phyloP scores from a whole-genome alignment of 1,139 yeast species.

The Pichia sp. region DNA sequence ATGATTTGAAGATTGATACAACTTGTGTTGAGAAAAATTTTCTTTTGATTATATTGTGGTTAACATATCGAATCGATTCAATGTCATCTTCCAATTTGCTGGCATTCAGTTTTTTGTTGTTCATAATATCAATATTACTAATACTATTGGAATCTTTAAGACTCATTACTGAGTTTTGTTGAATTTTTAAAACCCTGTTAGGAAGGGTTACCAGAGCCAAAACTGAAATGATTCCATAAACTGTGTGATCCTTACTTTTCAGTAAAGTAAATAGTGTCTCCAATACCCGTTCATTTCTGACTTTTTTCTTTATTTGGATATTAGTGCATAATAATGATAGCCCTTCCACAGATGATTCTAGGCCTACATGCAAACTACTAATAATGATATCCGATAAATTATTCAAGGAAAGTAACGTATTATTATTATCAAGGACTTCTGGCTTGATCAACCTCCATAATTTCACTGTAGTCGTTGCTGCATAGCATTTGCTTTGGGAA shows the following conservation, averaged over 20 bases:
- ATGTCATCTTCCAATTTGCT: constrained; percentile 25
- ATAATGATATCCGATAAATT: constrained; percentile 29
- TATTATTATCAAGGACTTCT: constrained; percentile 30
- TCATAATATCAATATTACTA: constrained; percentile 26
- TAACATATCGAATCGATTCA: constrained; percentile 21
- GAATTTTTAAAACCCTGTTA: constrained; percentile 26
- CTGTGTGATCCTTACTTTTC: constrained; percentile 11
- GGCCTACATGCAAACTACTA: constrained; percentile 20
- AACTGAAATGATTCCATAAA: constrained; percentile 40
- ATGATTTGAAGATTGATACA: constrained; percentile 8
- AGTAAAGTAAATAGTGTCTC: constrained; percentile 21
- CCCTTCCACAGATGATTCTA: constrained; percentile 35
- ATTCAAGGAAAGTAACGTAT: constrained; percentile 24
- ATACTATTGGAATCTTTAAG: constrained; percentile 37
- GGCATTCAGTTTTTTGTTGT: constrained; percentile 29
- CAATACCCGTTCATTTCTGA: constrained; percentile 37
- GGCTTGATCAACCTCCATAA: constrained; percentile 41
- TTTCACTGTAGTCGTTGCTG: constrained; percentile 39
- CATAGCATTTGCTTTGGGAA: constrained; percentile 26
- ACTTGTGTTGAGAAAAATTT: constrained; percentile 8
- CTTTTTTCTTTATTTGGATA: constrained; percentile 31
- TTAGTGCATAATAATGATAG: constrained; percentile 45
- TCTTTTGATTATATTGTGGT: constrained; percentile 12
- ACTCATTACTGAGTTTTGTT: constrained; percentile 32
- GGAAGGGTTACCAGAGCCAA: constrained; percentile 38